A percentile compares a stretch with the other conserved stretches of the same genome.
phyloP scores from a whole-genome alignment of 2,329 filamentous ascomycete genomes.

The Geosmithia flava region DNA sequence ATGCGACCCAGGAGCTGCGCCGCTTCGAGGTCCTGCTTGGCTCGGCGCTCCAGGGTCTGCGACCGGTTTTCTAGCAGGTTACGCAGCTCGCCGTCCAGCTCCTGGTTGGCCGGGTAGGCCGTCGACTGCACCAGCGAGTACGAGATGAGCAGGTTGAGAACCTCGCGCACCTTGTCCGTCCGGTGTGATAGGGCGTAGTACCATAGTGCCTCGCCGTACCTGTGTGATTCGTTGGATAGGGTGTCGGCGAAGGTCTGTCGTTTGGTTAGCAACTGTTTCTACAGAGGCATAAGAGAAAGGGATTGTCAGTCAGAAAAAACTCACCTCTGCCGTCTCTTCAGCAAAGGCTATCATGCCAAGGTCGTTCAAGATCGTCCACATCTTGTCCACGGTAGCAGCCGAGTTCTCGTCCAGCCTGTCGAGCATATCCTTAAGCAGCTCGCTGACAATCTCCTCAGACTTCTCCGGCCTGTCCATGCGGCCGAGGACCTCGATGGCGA shows the following conservation, averaged over 20 bases:
- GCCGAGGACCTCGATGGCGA: conserved; percentile 72
- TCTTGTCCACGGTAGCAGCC: conserved; percentile 62
- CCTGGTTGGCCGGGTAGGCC: conserved; percentile 57
- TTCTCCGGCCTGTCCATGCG: conserved; percentile 63
- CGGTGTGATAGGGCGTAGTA: conserved; percentile 84
- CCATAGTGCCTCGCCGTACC: conserved; percentile 77
- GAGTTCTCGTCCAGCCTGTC: conserved; percentile 50
- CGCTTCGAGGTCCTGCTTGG: conserved; percentile 65
- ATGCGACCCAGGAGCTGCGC: conserved; percentile 74
- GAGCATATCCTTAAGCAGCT: conserved; percentile 59
- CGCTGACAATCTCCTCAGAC: conserved; percentile 62
- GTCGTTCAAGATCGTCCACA: conserved; percentile 65
- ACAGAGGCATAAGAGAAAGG: not conserved
- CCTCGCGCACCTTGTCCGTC: conserved; percentile 65
- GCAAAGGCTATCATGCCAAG: conserved; percentile 71
- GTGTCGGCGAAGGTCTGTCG: conserved; percentile 69
- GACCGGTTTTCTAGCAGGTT: conserved; percentile 61
- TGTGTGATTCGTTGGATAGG: conserved; percentile 57
- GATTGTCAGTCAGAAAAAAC: conserved; percentile 12
- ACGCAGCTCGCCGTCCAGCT: conserved; percentile 62
- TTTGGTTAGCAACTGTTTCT: conserved; percentile 10
- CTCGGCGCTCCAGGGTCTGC: conserved; percentile 57
- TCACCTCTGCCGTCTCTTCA: conserved; percentile 70
- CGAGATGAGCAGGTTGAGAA: conserved; percentile 76
- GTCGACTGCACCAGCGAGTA: conserved; percentile 78